A percentile compares a stretch with the other conserved stretches of the same genome.
Evolutionary conservation across 768 basidiomycete species (phyloP).

Genomic region (Brasilioporus rufonigricans): DNA sequence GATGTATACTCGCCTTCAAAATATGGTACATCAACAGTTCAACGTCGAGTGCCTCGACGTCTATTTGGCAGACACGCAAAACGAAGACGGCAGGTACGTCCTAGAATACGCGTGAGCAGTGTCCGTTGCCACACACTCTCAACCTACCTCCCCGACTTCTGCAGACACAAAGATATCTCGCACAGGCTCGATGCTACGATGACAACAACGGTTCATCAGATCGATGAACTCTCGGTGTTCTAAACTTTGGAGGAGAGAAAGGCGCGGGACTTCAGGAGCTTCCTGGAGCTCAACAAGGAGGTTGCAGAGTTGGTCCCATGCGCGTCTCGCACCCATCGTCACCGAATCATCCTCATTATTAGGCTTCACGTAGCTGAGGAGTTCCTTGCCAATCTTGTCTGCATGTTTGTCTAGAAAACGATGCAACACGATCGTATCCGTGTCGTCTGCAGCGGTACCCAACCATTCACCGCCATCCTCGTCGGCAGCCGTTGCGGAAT

Average conservation of each 20-base stretch:
- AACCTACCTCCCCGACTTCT: conserved; percentile 43
- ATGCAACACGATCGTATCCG: conserved; percentile 79
- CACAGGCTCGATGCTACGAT: conserved; percentile 60
- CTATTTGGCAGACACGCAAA: conserved; percentile 63
- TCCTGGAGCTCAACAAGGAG: conserved; percentile 77
- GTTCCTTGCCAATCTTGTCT: conserved; percentile 84
- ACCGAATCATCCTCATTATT: conserved; percentile 52
- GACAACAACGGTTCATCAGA: conserved; percentile 61
- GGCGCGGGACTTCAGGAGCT: conserved; percentile 61
- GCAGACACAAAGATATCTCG: conserved; percentile 65
- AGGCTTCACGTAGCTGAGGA: conserved; percentile 68
- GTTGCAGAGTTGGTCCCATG: conserved; percentile 80
- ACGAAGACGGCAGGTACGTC: conserved; percentile 54
- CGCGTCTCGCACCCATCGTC: conserved; percentile 66
- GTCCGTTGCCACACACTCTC: neutral
- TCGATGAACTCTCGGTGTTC: conserved; percentile 67
- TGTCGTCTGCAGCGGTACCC: conserved; percentile 76
- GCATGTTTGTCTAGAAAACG: conserved; percentile 83
- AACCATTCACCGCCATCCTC: conserved; percentile 73
- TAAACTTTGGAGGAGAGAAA: conserved; percentile 45
- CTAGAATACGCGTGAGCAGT: conserved; percentile 22
- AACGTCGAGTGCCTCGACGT: conserved; percentile 77
- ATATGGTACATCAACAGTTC: conserved; percentile 77
- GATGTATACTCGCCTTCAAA: conserved; percentile 52
- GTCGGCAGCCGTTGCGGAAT: conserved; percentile 41